A percentile compares a stretch with the other conserved stretches of the same genome.
These are phyloP conservation scores for Oryza longistaminata DNA, from an alignment of 176 grass and related monocot species.

Conservation along the genomic window DNA sequence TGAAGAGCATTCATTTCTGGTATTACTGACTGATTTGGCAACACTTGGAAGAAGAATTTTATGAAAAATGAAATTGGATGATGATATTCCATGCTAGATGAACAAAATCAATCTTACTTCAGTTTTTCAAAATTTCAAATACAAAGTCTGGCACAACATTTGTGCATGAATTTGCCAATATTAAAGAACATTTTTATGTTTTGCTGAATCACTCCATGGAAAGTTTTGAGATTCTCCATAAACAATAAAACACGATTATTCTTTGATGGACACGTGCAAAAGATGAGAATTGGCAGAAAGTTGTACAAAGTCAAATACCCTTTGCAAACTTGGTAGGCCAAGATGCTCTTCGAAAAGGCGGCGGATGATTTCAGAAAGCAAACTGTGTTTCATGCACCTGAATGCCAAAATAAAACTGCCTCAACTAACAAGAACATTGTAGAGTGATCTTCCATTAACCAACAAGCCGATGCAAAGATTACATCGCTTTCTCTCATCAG, in stretches of 20 bases:
- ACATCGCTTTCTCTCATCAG: not conserved
- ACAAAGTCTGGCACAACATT: not conserved
- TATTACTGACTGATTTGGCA: not conserved
- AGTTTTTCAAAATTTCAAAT: not conserved
- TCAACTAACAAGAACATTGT: not conserved
- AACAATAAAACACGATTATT: not conserved
- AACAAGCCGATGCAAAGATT: not conserved
- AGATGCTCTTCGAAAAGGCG: conserved; percentile 48
- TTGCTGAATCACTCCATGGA: conserved; percentile 14
- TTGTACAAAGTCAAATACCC: conserved; percentile 28
- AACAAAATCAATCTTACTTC: not conserved
- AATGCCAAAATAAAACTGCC: not conserved
- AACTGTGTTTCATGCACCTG: not conserved
- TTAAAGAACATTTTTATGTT: not conserved
- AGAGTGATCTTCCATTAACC: not conserved
- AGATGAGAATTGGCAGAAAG: conserved; percentile 25
- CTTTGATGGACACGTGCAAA: conserved; percentile 33
- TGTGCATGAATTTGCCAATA: too few relatives aligned
- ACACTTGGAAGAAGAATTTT: conserved; percentile 6
- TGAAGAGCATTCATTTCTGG: not conserved
- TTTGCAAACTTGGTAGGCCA: conserved; percentile 14
- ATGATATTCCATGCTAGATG: not conserved
- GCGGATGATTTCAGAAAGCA: conserved; percentile 14
- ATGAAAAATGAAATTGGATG: not conserved
- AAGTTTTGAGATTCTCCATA: conserved; percentile 31